phyloP scores from a whole-genome alignment of 768 basidiomycete genomes.

The Collybiopsis confluens region DNA sequence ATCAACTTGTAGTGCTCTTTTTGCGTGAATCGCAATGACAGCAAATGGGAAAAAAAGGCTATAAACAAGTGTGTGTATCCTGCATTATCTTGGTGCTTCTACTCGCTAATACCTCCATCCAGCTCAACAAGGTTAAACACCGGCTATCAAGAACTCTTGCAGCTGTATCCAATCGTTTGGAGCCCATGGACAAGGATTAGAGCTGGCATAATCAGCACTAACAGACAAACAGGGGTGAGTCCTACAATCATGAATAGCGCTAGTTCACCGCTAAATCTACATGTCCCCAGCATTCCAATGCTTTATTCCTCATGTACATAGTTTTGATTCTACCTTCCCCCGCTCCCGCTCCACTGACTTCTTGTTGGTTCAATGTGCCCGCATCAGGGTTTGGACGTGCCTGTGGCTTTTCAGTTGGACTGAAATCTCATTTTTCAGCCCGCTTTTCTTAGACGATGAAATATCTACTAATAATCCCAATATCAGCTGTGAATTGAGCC shows the following conservation, averaged over 20 bases:
- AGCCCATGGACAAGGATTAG: not conserved
- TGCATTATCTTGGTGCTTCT: not conserved
- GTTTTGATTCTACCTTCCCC: not conserved
- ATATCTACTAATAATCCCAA: not conserved
- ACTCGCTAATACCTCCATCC: not conserved
- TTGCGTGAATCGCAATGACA: no score
- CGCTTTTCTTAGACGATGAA: not conserved
- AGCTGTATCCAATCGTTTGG: not conserved
- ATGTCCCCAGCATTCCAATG: not conserved
- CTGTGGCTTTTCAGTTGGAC: not conserved
- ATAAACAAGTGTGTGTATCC: not conserved
- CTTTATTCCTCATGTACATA: not conserved
- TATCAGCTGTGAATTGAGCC: not conserved
- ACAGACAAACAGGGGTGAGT: no score
- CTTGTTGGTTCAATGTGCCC: not conserved
- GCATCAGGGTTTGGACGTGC: not conserved
- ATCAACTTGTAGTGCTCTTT: not conserved
- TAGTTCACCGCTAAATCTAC: no score
- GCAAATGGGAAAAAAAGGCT: no score
- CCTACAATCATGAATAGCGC: no score
- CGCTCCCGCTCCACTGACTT: not conserved
- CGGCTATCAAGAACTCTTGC: not conserved
- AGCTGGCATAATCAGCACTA: not conserved
- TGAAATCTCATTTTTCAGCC: not conserved
- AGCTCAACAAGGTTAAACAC: not conserved